Evolutionary conservation across 768 basidiomycete species (phyloP).

Genomic region (Crassisporium funariophilum): DNA sequence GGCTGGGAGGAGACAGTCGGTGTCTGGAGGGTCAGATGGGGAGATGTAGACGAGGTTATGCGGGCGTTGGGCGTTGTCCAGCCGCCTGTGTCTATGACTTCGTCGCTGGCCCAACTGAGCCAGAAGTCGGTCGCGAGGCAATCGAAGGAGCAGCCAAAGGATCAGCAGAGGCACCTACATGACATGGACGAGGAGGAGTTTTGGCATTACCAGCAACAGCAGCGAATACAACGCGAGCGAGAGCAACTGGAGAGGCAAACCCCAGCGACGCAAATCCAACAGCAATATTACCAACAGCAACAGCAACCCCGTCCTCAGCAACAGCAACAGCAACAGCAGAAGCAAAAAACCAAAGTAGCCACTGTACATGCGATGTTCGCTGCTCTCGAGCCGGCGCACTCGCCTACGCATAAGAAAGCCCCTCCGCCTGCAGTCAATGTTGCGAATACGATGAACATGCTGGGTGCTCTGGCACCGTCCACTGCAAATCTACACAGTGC

Average conservation of each 20-base stretch:
- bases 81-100: conserved; percentile 12
- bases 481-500: background rate
- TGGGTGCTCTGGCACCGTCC: conserved; percentile 7
- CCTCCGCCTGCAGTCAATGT: conserved; percentile 4
- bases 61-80: conserved; percentile 16
- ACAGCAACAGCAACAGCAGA: background rate
- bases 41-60: conserved; percentile 56
- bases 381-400: conserved; percentile 21
- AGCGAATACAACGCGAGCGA: no score
- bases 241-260: no score
- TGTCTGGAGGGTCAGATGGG: conserved; percentile 73
- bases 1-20: conserved; percentile 68
- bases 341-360: conserved; percentile 3
- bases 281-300: background rate
- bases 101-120: background rate
- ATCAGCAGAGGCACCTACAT: background rate
- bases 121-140: background rate
- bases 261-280: no score
- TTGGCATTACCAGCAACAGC: no score
- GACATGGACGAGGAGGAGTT: no score
- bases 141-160: background rate
- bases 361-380: conserved; percentile 20
- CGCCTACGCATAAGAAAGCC: conserved; percentile 9
- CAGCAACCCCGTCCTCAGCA: background rate
- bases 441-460: conserved; percentile 2